Evolutionary conservation across 78 protist species (phyloP), one percentile per base, ranked within the genome.

Genomic region (Dictyostelium discoideum): DNA sequence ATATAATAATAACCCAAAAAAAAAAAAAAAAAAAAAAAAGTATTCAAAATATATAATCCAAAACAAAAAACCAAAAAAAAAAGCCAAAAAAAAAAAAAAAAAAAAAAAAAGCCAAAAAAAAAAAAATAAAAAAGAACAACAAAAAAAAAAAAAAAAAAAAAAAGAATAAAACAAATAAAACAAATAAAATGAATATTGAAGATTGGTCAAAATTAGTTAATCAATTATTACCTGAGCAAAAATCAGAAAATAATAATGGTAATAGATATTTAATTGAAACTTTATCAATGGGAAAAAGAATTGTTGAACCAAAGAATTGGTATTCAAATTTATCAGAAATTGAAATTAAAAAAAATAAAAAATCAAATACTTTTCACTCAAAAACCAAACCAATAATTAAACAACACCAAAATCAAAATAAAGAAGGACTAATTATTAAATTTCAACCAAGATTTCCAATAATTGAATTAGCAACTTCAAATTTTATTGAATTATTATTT

Each of bases 391-490:
- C 76, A 67, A 24, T 26, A 67, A 24, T 67, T 67, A 67, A 24
- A 67, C 18, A 24, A 24, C 37, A 67, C 24, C 32, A 67, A 67
- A 26, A 67, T 9, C 8, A 67, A 9, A 67, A 67, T n/a, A 67
- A 67, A 8, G 29, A 65, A 65, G 29, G 73, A n/a, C 24, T 67
- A 67, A n/a, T 20, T 24, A 24, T 67, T 67, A 67, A 67, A 67
- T n/a, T 67, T 67, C 76, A 67, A 67, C 76, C 76, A 67, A 67
- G 32, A 67, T 67, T 67, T 8, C 76, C 76, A 67, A 67, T 7
- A n/a, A 67, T 67, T 8, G 76, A 67, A 6, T n/a, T 67, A 2
- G 11, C 32, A n/a, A n/a, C 37, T 26, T 24, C 9, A 10, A 67
- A 67, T 9, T 67, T 67, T 67, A 7, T 67, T 67, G 37, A 67